Conservation (phyloP, 352 stramenopile genomes). For the Phytopythium cucurbitacearum region DNA sequence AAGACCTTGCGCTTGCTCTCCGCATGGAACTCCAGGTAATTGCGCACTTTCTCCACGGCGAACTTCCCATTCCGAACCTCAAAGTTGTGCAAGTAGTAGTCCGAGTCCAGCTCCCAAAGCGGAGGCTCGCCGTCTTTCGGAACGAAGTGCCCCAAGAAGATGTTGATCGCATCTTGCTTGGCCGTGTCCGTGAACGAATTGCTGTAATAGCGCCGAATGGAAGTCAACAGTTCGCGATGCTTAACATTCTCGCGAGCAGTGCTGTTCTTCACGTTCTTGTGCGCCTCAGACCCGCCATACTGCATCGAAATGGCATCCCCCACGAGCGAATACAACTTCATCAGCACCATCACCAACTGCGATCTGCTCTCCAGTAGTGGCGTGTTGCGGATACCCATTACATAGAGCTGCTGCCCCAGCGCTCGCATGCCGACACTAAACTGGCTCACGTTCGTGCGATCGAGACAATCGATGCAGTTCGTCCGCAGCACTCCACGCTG, state of each 20-base stretch:
- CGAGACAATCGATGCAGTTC: constrained; percentile 98
- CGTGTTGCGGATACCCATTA: constrained; percentile 94
- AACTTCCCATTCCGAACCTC: constrained; percentile 68
- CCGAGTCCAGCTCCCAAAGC: constrained; percentile 82
- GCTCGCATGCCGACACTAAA: constrained; percentile 87
- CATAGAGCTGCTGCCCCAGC: constrained; percentile 94
- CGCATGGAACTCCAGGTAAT: constrained; percentile 54
- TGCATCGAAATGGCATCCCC: constrained; percentile 99
- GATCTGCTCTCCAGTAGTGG: constrained; percentile 81
- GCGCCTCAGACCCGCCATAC: constrained; percentile 98
- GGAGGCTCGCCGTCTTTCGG: constrained; percentile 58
- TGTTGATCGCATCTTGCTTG: constrained; percentile 99
- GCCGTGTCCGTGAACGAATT: constrained; percentile 98
- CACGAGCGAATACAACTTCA: constrained; percentile 98
- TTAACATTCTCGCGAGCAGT: constrained; percentile 84
- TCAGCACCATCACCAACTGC: constrained; percentile 94
- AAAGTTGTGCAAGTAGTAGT: constrained; percentile 92
- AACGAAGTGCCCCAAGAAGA: constrained; percentile 96
- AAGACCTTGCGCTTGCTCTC: constrained; percentile 61
- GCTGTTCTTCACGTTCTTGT: constrained; percentile 98
- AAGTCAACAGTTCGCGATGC: constrained; percentile 97
- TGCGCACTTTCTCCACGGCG: constrained; percentile 58
- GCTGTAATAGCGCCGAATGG: constrained; percentile 98
- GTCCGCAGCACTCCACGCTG: constrained; percentile 97
- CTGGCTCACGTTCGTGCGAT: constrained; percentile 86